Evolutionary conservation across 176 grass and related monocot genomes (phyloP).

Genomic region (Zizania latifolia): DNA sequence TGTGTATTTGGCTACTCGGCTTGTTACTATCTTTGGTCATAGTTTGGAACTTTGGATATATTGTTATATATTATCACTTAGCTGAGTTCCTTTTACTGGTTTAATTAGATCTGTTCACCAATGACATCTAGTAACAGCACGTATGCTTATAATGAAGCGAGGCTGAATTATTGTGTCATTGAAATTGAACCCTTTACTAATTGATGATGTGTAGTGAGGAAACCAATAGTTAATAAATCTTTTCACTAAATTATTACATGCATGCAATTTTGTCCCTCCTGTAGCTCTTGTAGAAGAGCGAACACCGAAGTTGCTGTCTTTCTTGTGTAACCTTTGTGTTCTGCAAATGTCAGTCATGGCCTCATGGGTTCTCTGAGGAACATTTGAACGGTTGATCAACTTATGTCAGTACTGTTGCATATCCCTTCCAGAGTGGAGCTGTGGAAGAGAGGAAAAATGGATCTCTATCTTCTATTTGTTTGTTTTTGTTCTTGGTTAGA

Average conservation of each 20-base stretch:
- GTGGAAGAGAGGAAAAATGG: background rate
- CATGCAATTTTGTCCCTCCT: background rate
- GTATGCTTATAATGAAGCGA: background rate
- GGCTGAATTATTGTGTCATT: background rate
- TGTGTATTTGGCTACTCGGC: conserved; percentile 1
- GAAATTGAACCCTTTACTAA: background rate
- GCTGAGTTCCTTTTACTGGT: background rate
- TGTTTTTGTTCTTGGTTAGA: background rate
- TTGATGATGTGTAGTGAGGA: background rate
- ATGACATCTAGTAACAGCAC: background rate
- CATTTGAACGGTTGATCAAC: background rate
- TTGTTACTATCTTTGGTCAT: background rate
- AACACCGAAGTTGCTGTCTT: too few species aligned
- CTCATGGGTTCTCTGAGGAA: background rate
- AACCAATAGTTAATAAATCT: background rate
- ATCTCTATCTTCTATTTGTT: background rate
- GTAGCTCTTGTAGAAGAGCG: too few species aligned
- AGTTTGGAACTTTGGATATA: background rate
- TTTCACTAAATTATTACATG: background rate
- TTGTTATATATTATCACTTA: background rate
- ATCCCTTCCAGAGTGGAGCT: too few species aligned
- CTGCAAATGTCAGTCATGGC: conserved; percentile 2
- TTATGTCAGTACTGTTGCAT: background rate
- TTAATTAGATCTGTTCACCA: background rate
- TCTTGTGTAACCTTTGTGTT: background rate